These are phyloP conservation scores for Raphanus raphanistrum DNA, from an alignment of 345 rosid genomes.

Conservation along the genomic window DNA sequence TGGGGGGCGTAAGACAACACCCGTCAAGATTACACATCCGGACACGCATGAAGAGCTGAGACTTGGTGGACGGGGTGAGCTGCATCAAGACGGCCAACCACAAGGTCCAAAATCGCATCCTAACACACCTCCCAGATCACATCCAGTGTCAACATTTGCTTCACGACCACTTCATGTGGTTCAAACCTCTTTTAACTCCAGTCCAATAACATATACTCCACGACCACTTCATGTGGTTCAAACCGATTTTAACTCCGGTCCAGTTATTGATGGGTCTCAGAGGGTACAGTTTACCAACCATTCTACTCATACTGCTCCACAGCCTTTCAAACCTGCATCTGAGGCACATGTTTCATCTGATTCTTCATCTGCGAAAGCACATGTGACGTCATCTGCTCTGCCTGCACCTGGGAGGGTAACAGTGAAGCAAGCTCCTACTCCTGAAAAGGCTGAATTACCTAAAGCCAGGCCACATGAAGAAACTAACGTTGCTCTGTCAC, in stretches of 20 bases:
- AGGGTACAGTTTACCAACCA: conserved; percentile 55
- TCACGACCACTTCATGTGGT: conserved; percentile 53
- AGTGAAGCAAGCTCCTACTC: conserved; percentile 49
- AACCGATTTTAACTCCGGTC: conserved; percentile 42
- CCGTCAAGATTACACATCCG: conserved; percentile 90
- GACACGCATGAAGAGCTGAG: conserved; percentile 92
- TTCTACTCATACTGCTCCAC: conserved; percentile 41
- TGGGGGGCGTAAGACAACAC: conserved; percentile 59
- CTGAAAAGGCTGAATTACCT: conserved; percentile 52
- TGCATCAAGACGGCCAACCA: conserved; percentile 55
- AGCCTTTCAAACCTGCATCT: conserved; percentile 46
- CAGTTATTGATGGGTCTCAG: conserved; percentile 59
- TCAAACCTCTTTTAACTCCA: conserved; percentile 46
- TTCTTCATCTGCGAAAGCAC: conserved; percentile 44
- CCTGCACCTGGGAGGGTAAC: conserved; percentile 52
- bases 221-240: conserved; percentile 55
- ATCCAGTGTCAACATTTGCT: conserved; percentile 58
- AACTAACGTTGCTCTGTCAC: conserved; percentile 36
- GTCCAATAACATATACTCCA: conserved; percentile 49
- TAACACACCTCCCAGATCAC: conserved; percentile 64
- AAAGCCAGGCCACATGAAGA: conserved; percentile 45
- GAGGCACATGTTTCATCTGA: conserved; percentile 44
- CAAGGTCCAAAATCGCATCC: conserved; percentile 61
- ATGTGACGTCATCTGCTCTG: conserved; percentile 39
- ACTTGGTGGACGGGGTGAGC: conserved; percentile 71